A percentile compares a stretch with the other conserved stretches of the same genome.
Conservation (phyloP, 306 rosid species). For the Vachellia collinsii region DNA sequence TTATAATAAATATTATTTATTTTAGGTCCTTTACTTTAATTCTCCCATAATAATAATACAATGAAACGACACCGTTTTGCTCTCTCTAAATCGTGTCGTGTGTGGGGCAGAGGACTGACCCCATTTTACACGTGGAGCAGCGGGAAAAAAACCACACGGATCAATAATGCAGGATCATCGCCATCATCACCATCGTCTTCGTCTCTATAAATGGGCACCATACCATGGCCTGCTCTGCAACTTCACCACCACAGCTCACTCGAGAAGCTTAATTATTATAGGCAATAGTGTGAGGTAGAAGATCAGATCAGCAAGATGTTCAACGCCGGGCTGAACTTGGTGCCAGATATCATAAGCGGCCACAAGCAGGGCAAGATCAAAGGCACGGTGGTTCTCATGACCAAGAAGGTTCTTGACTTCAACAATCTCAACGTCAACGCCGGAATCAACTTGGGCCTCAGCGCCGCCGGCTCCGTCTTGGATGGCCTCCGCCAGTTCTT, state of each 20-base stretch:
- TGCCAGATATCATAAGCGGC: not conserved
- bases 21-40: too few relatives aligned
- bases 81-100: too few relatives aligned
- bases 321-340: not conserved
- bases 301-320: constrained; percentile 31
- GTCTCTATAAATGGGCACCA: not conserved
- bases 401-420: constrained; percentile 47
- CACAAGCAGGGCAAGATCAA: constrained; percentile 35
- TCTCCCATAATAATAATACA: too few relatives aligned
- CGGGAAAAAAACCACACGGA: not conserved
- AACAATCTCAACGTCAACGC: constrained; percentile 17
- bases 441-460: constrained; percentile 30
- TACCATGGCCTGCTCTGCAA: not conserved
- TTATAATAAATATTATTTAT: too few relatives aligned
- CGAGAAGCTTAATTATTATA: not conserved
- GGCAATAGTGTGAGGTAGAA: not conserved
- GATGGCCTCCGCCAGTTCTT: constrained; percentile 43
- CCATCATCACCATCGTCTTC: not conserved
- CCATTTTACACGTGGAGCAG: not conserved
- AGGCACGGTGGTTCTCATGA: constrained; percentile 51
- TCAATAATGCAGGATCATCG: not conserved
- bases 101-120: not conserved
- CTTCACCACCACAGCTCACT: not conserved
- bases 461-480: constrained; percentile 25
- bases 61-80: too few relatives aligned